These are phyloP conservation scores for Hypomontagnella submonticulosa DNA, from an alignment of 495 filamentous ascomycete species.

Conservation along the genomic window DNA sequence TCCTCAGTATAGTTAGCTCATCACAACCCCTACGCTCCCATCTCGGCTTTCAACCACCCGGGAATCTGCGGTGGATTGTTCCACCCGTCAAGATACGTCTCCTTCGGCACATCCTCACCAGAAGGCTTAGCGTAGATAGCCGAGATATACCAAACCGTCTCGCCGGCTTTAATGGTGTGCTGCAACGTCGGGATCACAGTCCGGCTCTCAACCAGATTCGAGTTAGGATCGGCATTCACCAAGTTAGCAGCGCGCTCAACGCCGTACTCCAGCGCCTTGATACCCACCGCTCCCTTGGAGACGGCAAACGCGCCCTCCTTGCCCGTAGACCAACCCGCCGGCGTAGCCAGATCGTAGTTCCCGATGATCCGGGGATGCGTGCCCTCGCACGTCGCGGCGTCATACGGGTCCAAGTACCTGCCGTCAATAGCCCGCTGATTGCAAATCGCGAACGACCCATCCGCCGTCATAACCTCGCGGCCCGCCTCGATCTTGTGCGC, in stretches of 20 bases:
- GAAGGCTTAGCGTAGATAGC: constrained; percentile 63
- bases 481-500: constrained; percentile 67
- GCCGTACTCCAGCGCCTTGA: constrained; percentile 65
- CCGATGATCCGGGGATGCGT: constrained; percentile 63
- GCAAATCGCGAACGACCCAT: constrained; percentile 77
- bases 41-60: constrained; percentile 63
- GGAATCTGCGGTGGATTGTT: constrained; percentile 63
- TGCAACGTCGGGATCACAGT: constrained; percentile 76
- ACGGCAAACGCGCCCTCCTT: constrained; percentile 68
- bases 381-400: constrained; percentile 55
- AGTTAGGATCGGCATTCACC: constrained; percentile 81
- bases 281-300: constrained; percentile 75
- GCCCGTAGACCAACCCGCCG: constrained; percentile 67
- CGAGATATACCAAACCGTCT: constrained; percentile 61
- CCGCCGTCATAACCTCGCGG: constrained; percentile 71
- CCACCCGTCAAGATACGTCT: constrained; percentile 65
- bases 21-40: constrained; percentile 39
- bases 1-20: not conserved
- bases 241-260: constrained; percentile 63
- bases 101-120: constrained; percentile 49
- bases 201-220: constrained; percentile 75
- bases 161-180: constrained; percentile 57
- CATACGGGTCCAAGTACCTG: constrained; percentile 66
- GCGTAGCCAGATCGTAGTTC: constrained; percentile 64
- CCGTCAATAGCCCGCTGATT: constrained; percentile 69